Base-by-base conservation (phyloP, 2,329 filamentous ascomycete species). In the Hysterium pulicare region DNA sequence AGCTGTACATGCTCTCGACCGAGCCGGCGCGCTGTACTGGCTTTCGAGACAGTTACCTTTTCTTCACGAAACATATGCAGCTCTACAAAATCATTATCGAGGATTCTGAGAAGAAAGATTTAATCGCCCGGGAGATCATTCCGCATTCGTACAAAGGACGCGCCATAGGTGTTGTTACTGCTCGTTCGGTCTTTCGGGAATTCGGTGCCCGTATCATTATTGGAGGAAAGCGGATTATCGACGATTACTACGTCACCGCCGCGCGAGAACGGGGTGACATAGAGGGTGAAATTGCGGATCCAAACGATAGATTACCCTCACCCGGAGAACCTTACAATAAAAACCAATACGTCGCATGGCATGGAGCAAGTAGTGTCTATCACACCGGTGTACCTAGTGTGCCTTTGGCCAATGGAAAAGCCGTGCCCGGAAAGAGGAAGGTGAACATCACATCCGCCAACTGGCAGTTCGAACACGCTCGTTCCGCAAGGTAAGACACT, bases 291-390 rank as follows among this genome's bases (percentile, higher is more conserved):
- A 65, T 97, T 19, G 93, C 90, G 15, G 93, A 97, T 59, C 91
- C 91, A 0, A 85, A 90, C 46, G 93, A 98, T 67, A 78, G 77
- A 46, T 78, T 90, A 32, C 79, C 90, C 20, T 78, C 79, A 7
- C 73, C 77, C n/a, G 87, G 85, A 30, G 86, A 94, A 62, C 77
- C 83, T n/a, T 98, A 98, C 76, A 96, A 98, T 75, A 90, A 91
- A 71, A 98, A 98, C 62, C 90, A 96, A 66, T 98, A 96, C 61
- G 93, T 98, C 21, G 93, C 93, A 21, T 98, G 93, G 93, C 90
- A 95, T 64, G 93, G 93, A 38, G 93, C 93, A 36, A 97, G 91
- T 65, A 84, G 87, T 30, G 93, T 98, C 19, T 98, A 98, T 64
- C 90, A 97, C 64, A 89, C 87, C 10, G 84, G 83, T 43, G 80